These are phyloP conservation scores for Kuraishia capsulata DNA, from an alignment of 805 yeast genomes.

Conservation along the genomic window DNA sequence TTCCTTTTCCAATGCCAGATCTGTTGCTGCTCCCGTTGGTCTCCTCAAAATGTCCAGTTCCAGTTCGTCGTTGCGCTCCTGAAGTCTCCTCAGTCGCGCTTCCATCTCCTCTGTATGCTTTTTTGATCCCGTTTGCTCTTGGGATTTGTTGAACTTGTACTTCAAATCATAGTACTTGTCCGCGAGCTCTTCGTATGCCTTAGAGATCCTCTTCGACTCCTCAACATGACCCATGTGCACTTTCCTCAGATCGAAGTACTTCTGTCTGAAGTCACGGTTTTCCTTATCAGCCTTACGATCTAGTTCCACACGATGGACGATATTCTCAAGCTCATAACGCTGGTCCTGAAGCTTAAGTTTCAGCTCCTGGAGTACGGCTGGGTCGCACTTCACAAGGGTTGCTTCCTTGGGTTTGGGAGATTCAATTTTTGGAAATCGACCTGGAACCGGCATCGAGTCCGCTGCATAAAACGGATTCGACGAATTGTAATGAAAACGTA, in stretches of 20 bases:
- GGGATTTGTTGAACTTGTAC: constrained; percentile 1
- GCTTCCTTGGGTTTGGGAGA: background rate
- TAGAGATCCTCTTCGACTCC: constrained; percentile 19
- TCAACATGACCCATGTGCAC: constrained; percentile 22
- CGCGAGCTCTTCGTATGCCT: constrained; percentile 22
- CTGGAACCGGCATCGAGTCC: background rate
- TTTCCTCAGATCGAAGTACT: constrained; percentile 16
- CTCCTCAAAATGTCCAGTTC: background rate
- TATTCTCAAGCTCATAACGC: background rate
- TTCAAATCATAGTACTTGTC: constrained; percentile 19
- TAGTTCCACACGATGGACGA: background rate
- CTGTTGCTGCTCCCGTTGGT: too few relatives aligned
- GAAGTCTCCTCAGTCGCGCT: background rate
- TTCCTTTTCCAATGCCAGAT: too few relatives aligned
- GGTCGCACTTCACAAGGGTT: background rate
- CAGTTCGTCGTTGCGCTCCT: background rate
- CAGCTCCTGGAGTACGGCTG: background rate
- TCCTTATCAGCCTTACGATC: background rate
- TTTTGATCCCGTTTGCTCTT: background rate
- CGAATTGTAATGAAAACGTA: background rate
- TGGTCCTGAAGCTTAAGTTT: background rate
- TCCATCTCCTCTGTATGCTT: background rate
- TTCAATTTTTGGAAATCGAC: background rate
- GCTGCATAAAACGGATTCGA: background rate
- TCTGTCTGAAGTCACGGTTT: background rate